Base-by-base conservation (phyloP, 345 rosid genomes). In the Gossypium herbaceum region DNA sequence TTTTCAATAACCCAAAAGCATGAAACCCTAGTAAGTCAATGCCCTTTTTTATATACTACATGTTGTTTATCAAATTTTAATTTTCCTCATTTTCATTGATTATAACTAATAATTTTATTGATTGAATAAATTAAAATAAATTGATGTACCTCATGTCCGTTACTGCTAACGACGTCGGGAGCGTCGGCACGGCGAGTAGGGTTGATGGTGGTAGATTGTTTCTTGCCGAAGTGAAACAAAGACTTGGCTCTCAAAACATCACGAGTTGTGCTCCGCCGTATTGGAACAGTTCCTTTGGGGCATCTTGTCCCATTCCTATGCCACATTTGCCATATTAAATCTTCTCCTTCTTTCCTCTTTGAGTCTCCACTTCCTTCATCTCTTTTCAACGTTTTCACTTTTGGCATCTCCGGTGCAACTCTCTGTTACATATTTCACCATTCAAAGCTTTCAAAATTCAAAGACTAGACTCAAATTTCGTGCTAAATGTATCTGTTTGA, bases 221-320 rank as follows among this genome's bases (percentile, higher is more conserved):
- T 91, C 84, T 90, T 93, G 22, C 99, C 98, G 48, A 87, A 93
- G 89, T 90, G 89, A 83, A 90, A 93, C 77, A 95, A 72, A 82
- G 99, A 95, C 81, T 91, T 93, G 72, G 99, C 91, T 84, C 99
- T 88, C 73, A 93, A 73, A 11, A 93, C 94, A 78, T 96, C 99
- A 22, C 86, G 77, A 74, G 79, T 7, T 69, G 87, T 71, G 79
- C 92, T 93, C 74, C 97, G 94, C 79, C 99, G 92, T 68, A 93
- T 86, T 13, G 99, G 98, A 73, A 96, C 87, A 1, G 93, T 92
- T 0, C 97, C 98, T 72, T 88, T 92, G 0, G 99, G 97, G 34
- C 99, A 96, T 79, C 89, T 75, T 78, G 92, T 90, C 76, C 97
- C 97, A 67, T 92, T 93, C 62, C 68, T 67, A 76, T 96, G 97